Percentiles rank a stretch among this genome's conserved stretches.
Evolutionary conservation across 352 stramenopile genomes (phyloP).

Genomic region (Pythium biforme): DNA sequence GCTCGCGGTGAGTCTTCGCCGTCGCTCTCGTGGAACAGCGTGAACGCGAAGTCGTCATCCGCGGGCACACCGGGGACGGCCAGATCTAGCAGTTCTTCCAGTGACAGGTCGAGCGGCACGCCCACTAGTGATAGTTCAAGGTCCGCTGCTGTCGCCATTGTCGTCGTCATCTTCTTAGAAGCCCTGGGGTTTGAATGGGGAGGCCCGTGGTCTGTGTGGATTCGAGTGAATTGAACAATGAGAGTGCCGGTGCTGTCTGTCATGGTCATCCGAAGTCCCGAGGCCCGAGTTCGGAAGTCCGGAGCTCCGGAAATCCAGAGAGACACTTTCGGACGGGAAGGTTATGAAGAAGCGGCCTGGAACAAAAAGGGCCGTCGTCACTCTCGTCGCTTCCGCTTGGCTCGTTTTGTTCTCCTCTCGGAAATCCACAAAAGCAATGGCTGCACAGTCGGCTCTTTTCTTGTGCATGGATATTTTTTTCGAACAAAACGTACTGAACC

Average conservation of each 20-base stretch:
- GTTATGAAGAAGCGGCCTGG: background rate
- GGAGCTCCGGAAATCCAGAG: background rate
- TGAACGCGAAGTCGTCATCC: slow-evolving; percentile 23
- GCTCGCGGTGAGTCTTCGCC: slow-evolving; percentile 2
- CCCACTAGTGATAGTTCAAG: slow-evolving; percentile 3
- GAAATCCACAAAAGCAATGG: background rate
- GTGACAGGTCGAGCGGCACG: slow-evolving; percentile 11
- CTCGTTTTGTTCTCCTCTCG: background rate
- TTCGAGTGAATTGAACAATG: slow-evolving; percentile 8
- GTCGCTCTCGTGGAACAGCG: slow-evolving; percentile 24
- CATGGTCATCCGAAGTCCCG: background rate
- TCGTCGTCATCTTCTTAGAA: background rate
- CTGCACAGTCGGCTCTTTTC: background rate
- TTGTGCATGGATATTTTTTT: background rate
- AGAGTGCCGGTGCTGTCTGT: background rate
- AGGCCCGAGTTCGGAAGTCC: too few species aligned
- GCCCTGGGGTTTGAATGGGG: background rate
- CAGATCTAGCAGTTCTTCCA: slow-evolving; percentile 13
- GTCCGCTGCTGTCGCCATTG: background rate
- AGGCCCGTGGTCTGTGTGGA: background rate
- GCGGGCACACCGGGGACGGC: slow-evolving; percentile 2
- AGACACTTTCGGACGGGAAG: too few species aligned
- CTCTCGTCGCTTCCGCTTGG: background rate
- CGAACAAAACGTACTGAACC: background rate
- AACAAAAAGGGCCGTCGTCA: background rate